phyloP scores from a whole-genome alignment of 495 filamentous ascomycete species.

The Penicillium samsonianum region DNA sequence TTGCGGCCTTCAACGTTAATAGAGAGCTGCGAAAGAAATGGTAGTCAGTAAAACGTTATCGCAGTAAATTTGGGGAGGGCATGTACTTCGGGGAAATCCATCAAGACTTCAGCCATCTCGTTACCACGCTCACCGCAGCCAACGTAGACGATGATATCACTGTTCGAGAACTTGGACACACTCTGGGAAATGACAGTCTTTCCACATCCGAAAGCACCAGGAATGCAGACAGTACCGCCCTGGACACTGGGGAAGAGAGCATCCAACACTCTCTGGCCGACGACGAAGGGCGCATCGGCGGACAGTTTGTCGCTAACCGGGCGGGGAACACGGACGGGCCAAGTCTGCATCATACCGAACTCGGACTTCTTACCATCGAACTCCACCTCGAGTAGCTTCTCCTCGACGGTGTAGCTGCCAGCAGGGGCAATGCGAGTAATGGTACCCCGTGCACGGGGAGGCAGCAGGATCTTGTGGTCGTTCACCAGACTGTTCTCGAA shows the following conservation, averaged over 20 bases:
- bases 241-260: conserved; percentile 97
- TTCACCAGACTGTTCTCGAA: conserved; percentile 95
- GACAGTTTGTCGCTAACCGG: conserved; percentile 88
- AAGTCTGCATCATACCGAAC: conserved; percentile 96
- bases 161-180: conserved; percentile 99
- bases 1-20: conserved; percentile 89
- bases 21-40: conserved; percentile 58
- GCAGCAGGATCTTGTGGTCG: conserved; percentile 94
- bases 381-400: conserved; percentile 94
- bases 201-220: conserved; percentile 97
- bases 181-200: conserved; percentile 99
- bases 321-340: conserved; percentile 97
- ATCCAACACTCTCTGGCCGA: conserved; percentile 95
- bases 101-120: conserved; percentile 99
- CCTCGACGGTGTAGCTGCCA: conserved; percentile 90
- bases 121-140: conserved; percentile 98
- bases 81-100: conserved; percentile 90
- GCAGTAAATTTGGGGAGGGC: background rate
- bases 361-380: conserved; percentile 94
- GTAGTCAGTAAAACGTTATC: background rate
- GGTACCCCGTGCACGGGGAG: conserved; percentile 83
- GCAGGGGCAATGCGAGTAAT: conserved; percentile 87
- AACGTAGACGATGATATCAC: conserved; percentile 98
- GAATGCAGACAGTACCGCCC: conserved; percentile 96
- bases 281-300: conserved; percentile 85